Evolutionary conservation across 768 basidiomycete species (phyloP), one percentile per base, ranked within the genome.

Genomic region (Suillus alpinus): DNA sequence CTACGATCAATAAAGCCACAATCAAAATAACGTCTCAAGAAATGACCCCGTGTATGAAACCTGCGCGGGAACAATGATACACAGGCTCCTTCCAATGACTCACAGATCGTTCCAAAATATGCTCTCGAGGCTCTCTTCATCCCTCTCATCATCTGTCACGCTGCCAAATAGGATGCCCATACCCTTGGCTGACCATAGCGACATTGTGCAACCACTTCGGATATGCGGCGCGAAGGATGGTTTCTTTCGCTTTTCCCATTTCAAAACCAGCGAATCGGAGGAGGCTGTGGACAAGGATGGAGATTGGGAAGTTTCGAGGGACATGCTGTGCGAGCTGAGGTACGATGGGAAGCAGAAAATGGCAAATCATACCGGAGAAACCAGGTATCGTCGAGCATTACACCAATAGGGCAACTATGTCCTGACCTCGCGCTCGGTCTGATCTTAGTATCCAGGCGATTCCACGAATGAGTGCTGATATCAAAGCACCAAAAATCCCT

Each of bases 341-440:
- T 12, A 20, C 9, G 12, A 31, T 23, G 1, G 46, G 12, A 6
- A 26, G 20, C 9, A 36, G 40, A 13, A 41, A 2, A 26, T 20
- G 40, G 23, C 7, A 39, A 52, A 13, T 73, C 81, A 2, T 58
- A 91, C 89, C 84, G 83, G 6, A 97, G 79, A 57, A 94, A 78
- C 95, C 94, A 97, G 0, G 91, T 92, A 68, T 97, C 94, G 18
- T 94, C 92, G 6, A 95, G 79, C 77, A 91, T 93, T n/a, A 94
- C 78, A 0, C 94, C 94, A 13, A 92, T 76, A 0, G 91, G 87
- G 1, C 62, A 90, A 85, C 94, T 80, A 74, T 94, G 92, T 2
- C 94, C 95, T 2, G 89, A 92, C 44, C 94, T 79, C 6, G 92
- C 90, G 41, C 83, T 87, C 0, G 94, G 94, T 29, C 85, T 80